Conservation (phyloP, 2,329 filamentous ascomycete genomes). For the Xylariaceae sp. region DNA sequence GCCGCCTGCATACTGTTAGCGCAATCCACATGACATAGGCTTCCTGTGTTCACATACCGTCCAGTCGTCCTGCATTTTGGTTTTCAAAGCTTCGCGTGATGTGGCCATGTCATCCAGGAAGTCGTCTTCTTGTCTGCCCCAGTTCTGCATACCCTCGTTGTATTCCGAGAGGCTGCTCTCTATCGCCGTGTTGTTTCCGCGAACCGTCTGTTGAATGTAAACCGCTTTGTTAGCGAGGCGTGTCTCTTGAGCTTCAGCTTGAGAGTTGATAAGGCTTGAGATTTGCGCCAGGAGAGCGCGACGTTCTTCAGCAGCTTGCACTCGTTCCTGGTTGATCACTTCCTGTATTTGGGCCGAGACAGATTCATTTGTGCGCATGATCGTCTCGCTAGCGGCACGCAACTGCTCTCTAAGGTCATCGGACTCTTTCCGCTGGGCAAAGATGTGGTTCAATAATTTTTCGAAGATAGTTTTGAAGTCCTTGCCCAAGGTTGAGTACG, state of each 20-base stretch:
- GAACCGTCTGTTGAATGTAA: conserved; percentile 62
- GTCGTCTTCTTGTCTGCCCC: conserved; percentile 66
- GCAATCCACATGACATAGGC: not conserved
- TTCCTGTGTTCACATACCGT: conserved; percentile 57
- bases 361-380: conserved; percentile 65
- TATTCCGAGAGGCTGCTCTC: conserved; percentile 66
- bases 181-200: conserved; percentile 61
- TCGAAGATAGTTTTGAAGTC: conserved; percentile 88
- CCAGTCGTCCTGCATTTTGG: conserved; percentile 84
- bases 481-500: conserved; percentile 77
- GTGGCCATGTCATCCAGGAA: conserved; percentile 69
- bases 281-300: conserved; percentile 75
- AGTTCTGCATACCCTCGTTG: conserved; percentile 68
- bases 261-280: conserved; percentile 69
- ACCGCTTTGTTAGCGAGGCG: conserved; percentile 65
- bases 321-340: conserved; percentile 72
- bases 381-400: conserved; percentile 63
- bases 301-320: conserved; percentile 69
- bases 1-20: conserved; percentile 54
- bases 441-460: conserved; percentile 70
- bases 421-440: conserved; percentile 73
- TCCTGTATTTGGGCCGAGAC: conserved; percentile 66
- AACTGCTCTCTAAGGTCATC: conserved; percentile 71
- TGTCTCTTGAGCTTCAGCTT: conserved; percentile 69
- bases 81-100: conserved; percentile 76